Evolutionary conservation across 2,329 filamentous ascomycete species (phyloP).

Genomic region (Colletotrichum plurivorum): DNA sequence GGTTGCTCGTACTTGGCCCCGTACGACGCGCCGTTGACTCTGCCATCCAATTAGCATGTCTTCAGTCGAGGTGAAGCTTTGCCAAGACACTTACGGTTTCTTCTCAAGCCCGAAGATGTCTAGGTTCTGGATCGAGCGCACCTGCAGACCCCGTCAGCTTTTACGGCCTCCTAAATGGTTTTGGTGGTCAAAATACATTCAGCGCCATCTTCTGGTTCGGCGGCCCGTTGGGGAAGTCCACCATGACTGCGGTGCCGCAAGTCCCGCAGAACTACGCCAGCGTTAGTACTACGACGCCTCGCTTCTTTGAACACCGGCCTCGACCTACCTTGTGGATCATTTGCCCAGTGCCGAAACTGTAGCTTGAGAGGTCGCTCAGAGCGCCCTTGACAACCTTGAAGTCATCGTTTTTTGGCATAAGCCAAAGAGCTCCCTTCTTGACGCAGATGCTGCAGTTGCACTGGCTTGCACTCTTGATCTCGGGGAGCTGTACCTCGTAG

Average conservation of each 20-base stretch:
- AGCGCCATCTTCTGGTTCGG: conserved; percentile 51
- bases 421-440: conserved; percentile 62
- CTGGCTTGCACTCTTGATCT: conserved; percentile 68
- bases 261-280: conserved; percentile 63
- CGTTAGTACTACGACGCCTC: conserved; percentile 13
- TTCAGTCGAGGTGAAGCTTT: background rate
- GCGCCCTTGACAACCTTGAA: conserved; percentile 64
- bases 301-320: background rate
- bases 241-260: conserved; percentile 63
- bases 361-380: conserved; percentile 56
- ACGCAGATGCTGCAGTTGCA: conserved; percentile 79
- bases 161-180: background rate
- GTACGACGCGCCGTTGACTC: conserved; percentile 54
- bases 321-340: conserved; percentile 58
- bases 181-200: conserved; percentile 55
- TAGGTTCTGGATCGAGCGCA: conserved; percentile 59
- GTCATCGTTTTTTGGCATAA: conserved; percentile 48
- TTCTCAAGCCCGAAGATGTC: conserved; percentile 58
- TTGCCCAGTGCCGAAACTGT: conserved; percentile 57
- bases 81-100: conserved; percentile 47
- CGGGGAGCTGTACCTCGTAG: conserved; percentile 66
- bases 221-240: conserved; percentile 46
- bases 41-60: conserved; percentile 42
- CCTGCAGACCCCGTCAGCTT: conserved; percentile 46
- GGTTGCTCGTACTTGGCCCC: conserved; percentile 52